Evolutionary conservation across 176 grass and related monocot genomes (phyloP).

Genomic region (Avena atlantica): DNA sequence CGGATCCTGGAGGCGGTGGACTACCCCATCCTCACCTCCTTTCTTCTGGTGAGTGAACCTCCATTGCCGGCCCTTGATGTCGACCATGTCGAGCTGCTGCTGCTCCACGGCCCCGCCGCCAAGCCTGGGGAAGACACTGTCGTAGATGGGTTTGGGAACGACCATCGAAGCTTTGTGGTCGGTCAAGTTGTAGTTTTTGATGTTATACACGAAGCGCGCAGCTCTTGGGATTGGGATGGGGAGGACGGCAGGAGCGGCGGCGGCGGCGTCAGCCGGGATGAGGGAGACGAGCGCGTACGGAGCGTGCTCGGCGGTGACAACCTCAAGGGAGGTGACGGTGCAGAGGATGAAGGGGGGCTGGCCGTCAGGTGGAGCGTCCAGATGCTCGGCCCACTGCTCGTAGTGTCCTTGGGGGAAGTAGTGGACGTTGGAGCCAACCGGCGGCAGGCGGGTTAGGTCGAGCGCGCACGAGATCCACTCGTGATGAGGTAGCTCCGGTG

Average conservation of each 20-base stretch:
- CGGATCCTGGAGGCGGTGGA: not conserved
- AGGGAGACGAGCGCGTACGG: not conserved
- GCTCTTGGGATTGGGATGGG: not conserved
- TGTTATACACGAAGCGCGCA: not conserved
- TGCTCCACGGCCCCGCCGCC: not conserved
- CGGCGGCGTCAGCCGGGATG: not conserved
- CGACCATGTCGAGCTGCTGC: not conserved
- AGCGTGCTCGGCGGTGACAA: not conserved
- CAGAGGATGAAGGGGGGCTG: not conserved
- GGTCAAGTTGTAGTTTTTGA: not conserved
- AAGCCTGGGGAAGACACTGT: not conserved
- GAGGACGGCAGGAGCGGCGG: not conserved
- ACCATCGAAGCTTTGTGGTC: not conserved
- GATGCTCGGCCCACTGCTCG: not conserved
- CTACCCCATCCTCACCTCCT: too few species aligned
- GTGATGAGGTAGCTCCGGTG: not conserved
- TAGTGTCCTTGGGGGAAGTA: not conserved
- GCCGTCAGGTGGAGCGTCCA: not conserved
- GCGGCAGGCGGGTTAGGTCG: not conserved
- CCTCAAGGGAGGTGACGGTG: not conserved
- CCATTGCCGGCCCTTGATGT: not conserved
- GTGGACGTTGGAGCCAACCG: not conserved
- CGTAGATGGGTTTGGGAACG: not conserved
- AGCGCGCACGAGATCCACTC: not conserved
- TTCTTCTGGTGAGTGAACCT: not conserved